These are phyloP conservation scores for Apiotrichum domesticum DNA, from an alignment of 1,284 basidiomycete species.

Conservation along the genomic window DNA sequence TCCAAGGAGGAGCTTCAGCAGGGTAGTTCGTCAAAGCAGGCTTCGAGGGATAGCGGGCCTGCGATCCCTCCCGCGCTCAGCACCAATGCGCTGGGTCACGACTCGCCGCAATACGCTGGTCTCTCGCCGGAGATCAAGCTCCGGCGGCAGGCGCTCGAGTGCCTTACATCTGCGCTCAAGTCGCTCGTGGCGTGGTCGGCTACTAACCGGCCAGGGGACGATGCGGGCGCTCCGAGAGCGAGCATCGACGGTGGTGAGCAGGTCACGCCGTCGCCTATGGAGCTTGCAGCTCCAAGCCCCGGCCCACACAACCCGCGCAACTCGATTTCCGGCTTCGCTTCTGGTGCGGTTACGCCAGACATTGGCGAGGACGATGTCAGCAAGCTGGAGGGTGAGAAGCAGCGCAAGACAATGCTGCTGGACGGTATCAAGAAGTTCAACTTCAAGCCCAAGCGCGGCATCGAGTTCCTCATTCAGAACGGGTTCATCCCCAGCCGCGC, in stretches of 20 bases:
- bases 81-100: slow-evolving; percentile 56
- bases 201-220: slow-evolving; percentile 13
- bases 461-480: slow-evolving; percentile 80
- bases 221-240: slow-evolving; percentile 12
- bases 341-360: slow-evolving; percentile 61
- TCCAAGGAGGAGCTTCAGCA: slow-evolving; percentile 43
- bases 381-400: slow-evolving; percentile 91
- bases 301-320: slow-evolving; percentile 8
- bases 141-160: slow-evolving; percentile 81
- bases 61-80: slow-evolving; percentile 59
- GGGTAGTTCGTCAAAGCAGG: slow-evolving; percentile 33
- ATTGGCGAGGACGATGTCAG: slow-evolving; percentile 72
- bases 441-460: slow-evolving; percentile 93
- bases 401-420: slow-evolving; percentile 89
- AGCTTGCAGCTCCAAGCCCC: slow-evolving; percentile 27
- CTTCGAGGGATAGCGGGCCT: slow-evolving; percentile 37
- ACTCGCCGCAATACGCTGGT: slow-evolving; percentile 54
- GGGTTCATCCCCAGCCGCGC: slow-evolving; percentile 76
- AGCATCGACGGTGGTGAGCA: slow-evolving; percentile 25
- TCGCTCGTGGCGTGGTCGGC: slow-evolving; percentile 88
- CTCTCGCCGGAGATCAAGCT: slow-evolving; percentile 73
- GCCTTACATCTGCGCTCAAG: slow-evolving; percentile 74
- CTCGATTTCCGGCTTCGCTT: slow-evolving; percentile 21
- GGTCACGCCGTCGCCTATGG: slow-evolving; percentile 5
- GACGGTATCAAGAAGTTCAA: slow-evolving; percentile 99